Conservation (phyloP, 2,329 filamentous ascomycete genomes). For the Aspergillus novoparasiticus region DNA sequence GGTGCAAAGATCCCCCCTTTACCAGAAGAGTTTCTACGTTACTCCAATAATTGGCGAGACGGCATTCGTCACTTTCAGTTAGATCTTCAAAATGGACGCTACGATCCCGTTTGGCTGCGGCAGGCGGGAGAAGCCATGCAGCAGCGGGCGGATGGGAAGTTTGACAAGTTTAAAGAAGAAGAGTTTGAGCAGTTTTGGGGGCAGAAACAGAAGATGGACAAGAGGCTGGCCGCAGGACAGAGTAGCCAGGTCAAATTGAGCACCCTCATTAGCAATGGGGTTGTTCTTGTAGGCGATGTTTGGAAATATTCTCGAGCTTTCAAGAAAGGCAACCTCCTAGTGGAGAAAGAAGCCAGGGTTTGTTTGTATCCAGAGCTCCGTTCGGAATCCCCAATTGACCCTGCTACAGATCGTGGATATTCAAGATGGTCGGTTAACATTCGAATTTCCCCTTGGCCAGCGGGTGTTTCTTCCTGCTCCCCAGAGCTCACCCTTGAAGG, state of each 20-base stretch:
- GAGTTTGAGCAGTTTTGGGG: slow-evolving; percentile 62
- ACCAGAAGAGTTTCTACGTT: slow-evolving; percentile 44
- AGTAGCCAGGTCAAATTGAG: slow-evolving; percentile 43
- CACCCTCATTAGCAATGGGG: slow-evolving; percentile 37
- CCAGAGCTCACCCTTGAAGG: not conserved
- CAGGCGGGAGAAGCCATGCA: slow-evolving; percentile 57
- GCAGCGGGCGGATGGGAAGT: slow-evolving; percentile 56
- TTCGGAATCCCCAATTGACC: not conserved
- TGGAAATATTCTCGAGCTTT: slow-evolving; percentile 42
- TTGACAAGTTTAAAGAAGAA: slow-evolving; percentile 58
- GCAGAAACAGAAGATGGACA: slow-evolving; percentile 50
- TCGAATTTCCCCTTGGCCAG: slow-evolving; percentile 43
- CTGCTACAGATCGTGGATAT: slow-evolving; percentile 35
- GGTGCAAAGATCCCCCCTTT: slow-evolving; percentile 41
- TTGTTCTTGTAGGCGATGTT: slow-evolving; percentile 43
- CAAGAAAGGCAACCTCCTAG: slow-evolving; percentile 28
- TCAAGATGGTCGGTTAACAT: slow-evolving; percentile 35
- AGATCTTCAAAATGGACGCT: slow-evolving; percentile 58
- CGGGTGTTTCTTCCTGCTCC: slow-evolving; percentile 33
- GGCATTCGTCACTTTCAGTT: slow-evolving; percentile 58
- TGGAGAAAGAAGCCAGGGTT: slow-evolving; percentile 49
- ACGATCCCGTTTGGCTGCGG: slow-evolving; percentile 60
- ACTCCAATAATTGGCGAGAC: slow-evolving; percentile 54
- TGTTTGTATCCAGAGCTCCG: slow-evolving; percentile 11
- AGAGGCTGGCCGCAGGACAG: slow-evolving; percentile 42